Evolutionary conservation across 805 yeast genomes (phyloP).

Genomic region (Spencermartinsiella europaea): DNA sequence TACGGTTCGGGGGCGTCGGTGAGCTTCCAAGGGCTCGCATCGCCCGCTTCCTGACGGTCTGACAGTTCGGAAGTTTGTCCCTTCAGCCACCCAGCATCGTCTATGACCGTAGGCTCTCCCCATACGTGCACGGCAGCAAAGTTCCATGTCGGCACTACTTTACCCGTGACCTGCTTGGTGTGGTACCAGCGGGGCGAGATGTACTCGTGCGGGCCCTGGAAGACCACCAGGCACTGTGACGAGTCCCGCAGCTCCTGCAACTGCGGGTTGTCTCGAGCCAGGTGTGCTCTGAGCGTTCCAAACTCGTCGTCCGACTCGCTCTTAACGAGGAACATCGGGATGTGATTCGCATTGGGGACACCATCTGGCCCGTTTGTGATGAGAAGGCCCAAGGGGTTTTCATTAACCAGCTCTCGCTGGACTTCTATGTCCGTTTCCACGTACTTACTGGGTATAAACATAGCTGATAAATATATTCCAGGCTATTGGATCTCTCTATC

Average conservation of each 20-base stretch:
- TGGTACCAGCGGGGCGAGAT: conserved; percentile 58
- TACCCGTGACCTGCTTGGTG: conserved; percentile 50
- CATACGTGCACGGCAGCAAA: conserved; percentile 52
- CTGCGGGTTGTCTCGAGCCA: conserved; percentile 51
- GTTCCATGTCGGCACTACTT: conserved; percentile 69
- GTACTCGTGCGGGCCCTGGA: conserved; percentile 46
- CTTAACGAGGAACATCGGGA: conserved; percentile 45
- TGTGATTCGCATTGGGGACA: conserved; percentile 47
- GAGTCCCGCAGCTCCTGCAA: conserved; percentile 27
- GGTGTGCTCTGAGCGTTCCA: conserved; percentile 44
- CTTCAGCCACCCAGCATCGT: conserved; percentile 44
- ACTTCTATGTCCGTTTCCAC: background rate
- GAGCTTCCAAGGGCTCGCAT: conserved; percentile 46
- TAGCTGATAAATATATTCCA: too few species aligned
- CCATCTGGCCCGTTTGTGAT: conserved; percentile 32
- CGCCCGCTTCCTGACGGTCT: conserved; percentile 41
- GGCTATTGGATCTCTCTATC: too few species aligned
- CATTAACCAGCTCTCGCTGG: conserved; percentile 35
- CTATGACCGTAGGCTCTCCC: conserved; percentile 43
- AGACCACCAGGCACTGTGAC: conserved; percentile 44
- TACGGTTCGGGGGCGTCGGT: conserved; percentile 52
- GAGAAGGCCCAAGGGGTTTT: conserved; percentile 50
- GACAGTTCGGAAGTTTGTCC: conserved; percentile 42
- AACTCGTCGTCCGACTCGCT: conserved; percentile 34
- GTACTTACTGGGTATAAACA: background rate